Evolutionary conservation across 495 filamentous ascomycete species (phyloP), one percentile per base, ranked within the genome.

Genomic region (Podospora anserina): DNA sequence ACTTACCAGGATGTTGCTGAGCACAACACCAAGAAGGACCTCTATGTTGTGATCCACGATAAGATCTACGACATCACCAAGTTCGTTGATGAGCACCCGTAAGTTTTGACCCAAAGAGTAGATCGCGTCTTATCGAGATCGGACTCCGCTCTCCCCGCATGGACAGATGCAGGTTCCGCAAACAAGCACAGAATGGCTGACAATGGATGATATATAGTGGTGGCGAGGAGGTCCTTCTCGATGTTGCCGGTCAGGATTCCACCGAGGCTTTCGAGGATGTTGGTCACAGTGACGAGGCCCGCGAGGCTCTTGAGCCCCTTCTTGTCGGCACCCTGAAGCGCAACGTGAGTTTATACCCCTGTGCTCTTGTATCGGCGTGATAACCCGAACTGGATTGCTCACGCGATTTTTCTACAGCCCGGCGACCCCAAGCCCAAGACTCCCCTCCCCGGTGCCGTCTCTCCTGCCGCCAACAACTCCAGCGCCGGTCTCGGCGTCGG

Each of bases 221-320:
- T 84, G 95, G 95, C 81, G 96, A 98, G 82, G 96, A 99, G 85
- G 95, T 98, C 72, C 84, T 99, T 34, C 88, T 98, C 73, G 96
- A 99, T 77, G 94, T 98, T 71, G 95, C 85, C 75, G 95, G 95
- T 76, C 93, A 97, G 82, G 95, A 99, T 82, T 91, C 93, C 73
- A 96, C 95, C 74, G 96, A 98, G 82, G 93, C 95, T 66, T 99
- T 99, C 79, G 95, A 99, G 84, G 96, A 99, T 82, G 96, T 99
- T 78, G 96, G 96, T 70, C 96, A 99, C 90, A 95, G 91, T 79
- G 96, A 99, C 79, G 96, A 99, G 85, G 96, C 96, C 68, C 90
- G 96, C 64, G 93, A 97, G 84, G 93, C 97, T 75, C 88, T 99
- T 19, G 86, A 89, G 27, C 88, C 89, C 70, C 83, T 97, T 69